These are phyloP conservation scores for Trichoderma sp. DNA, from an alignment of 2,329 filamentous ascomycete genomes.

Conservation along the genomic window DNA sequence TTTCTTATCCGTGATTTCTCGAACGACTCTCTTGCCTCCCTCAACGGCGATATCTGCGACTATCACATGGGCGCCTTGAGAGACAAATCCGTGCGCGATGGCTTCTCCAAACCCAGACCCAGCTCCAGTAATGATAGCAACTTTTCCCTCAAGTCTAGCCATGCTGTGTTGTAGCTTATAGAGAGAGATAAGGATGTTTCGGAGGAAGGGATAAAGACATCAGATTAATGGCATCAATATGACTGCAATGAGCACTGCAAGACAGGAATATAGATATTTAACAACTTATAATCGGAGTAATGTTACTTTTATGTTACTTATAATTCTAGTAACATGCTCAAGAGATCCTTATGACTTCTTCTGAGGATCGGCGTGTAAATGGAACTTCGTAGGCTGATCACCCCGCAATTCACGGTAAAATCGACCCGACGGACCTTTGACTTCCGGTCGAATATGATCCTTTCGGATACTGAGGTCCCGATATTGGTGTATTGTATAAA, in stretches of 20 bases:
- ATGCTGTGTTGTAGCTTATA: neutral
- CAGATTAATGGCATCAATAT: neutral
- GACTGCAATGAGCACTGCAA: neutral
- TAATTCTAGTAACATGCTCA: neutral
- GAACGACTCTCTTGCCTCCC: neutral
- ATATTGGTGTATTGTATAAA: neutral
- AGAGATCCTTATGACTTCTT: neutral
- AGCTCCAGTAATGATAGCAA: neutral
- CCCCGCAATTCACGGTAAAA: neutral
- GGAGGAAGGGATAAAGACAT: neutral
- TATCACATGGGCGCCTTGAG: neutral
- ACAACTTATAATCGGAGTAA: neutral
- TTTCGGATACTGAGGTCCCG: neutral
- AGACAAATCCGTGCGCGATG: neutral
- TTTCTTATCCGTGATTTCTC: neutral
- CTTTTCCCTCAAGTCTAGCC: neutral
- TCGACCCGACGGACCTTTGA: neutral
- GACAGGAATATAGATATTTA: neutral
- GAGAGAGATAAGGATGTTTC: neutral
- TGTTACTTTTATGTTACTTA: neutral
- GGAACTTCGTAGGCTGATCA: neutral
- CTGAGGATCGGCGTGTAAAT: neutral
- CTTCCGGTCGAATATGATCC: neutral
- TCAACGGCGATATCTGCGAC: neutral
- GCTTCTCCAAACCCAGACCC: neutral